Evolutionary conservation across 352 stramenopile genomes (phyloP), one percentile per base, ranked within the genome.

Genomic region (Globisporangium takayamanum): DNA sequence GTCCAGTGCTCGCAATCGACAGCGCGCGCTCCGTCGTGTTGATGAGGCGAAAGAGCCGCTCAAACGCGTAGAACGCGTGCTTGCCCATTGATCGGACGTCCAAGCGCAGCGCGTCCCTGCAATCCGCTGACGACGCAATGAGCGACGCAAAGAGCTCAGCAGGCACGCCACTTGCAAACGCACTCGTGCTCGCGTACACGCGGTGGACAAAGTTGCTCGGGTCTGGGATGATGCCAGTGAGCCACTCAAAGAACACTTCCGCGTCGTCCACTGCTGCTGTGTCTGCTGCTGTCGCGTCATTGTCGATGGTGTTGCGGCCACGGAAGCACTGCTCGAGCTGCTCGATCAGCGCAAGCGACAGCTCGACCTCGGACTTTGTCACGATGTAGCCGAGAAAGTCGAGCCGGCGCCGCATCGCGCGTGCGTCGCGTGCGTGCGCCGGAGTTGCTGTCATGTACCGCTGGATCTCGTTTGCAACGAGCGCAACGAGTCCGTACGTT

Each of bases 241-340:
- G 72, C 85, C 85, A 95, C 30, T 76, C 62, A 67, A 90, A 95
- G 55, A 92, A 93, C 12, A 82, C 64, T 15, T 88, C 63, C 7
- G 60, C 63, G 51, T 76, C 74, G 54, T 75, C 66, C 25, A 54
- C 0, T 63, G 73, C 41, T 57, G 81, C 18, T 57, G 81, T 16
- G 73, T 51, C 5, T 66, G 28, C 16, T 51, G 11, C 39, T 8
- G 12, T 46, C 41, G 14, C 14, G 41, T 2, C 41, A 22, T 22
- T 22, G 14, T 20, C 41, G 15, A 5, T 14, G 16, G 14, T 20
- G 10, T 8, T 49, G 44, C 5, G 5, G 44, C 16, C 58, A 33
- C 70, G 71, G 46, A 91, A 89, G 47, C 75, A 89, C 1, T 52
- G 51, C 80, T 75, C 92, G 20, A 94, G 57, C 45, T 79, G 65